phyloP scores from a whole-genome alignment of 352 stramenopile species.

The Blastocystis sp. region DNA sequence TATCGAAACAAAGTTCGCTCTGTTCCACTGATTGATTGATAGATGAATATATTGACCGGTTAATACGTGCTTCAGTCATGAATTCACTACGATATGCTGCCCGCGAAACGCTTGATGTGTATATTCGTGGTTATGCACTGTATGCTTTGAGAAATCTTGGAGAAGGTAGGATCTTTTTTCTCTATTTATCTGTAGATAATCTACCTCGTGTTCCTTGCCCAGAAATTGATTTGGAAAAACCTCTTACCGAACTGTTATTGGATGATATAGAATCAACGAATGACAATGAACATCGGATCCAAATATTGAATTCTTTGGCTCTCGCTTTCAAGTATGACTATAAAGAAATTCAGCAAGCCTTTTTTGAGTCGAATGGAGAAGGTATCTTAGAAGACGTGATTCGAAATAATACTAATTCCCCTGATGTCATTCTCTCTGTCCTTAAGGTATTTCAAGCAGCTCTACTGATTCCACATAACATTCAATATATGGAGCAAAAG shows the following conservation, averaged over 20 bases:
- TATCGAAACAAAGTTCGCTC: not conserved
- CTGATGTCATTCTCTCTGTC: not conserved
- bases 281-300: not conserved
- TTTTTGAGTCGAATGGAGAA: not conserved
- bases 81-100: not conserved
- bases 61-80: not conserved
- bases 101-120: not conserved
- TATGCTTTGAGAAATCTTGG: not conserved
- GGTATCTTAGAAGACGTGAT: not conserved
- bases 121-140: conserved; percentile 35
- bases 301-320: not conserved
- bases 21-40: not conserved
- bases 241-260: not conserved
- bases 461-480: not conserved
- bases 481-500: not conserved
- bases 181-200: not conserved
- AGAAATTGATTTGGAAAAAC: not conserved
- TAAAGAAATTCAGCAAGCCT: not conserved
- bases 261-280: not conserved
- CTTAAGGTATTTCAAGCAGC: not conserved
- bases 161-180: not conserved
- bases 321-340: not conserved
- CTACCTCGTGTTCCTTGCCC: not conserved
- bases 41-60: not conserved
- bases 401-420: not conserved